Base-by-base conservation (phyloP, 108 stramenopile genomes). In the Hondaea fermentalgiana region DNA sequence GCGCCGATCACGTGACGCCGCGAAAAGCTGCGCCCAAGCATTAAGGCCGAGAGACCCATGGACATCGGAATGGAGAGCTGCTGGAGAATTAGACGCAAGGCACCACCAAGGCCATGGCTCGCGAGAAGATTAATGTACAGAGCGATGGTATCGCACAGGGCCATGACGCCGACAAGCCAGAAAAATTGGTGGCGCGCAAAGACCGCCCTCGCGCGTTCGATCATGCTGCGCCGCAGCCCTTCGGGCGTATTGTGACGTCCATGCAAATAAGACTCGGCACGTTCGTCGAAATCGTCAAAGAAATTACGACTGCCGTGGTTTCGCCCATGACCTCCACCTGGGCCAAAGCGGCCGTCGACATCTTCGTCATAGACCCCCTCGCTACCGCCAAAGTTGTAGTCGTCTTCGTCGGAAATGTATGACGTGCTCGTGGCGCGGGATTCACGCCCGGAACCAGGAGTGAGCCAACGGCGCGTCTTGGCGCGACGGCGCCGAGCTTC, bases 61-160 rank as follows among this genome's bases (percentile, higher is more conserved):
- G 76, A 83, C 45, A 83, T 53, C 0, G 76, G 76, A 45, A 83
- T 83, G 49, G 76, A 83, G 51, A 83, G 76, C 51, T 83, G 76
- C 76, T 83, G 76, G 3, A 83, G 28, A 28, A 83, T 83, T 12
- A 83, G 51, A 6, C 76, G 45, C 45, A 83, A 45, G 19, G 45
- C 76, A 12, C 76, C 51, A 12, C 76, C 76, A 12, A 83, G n/a
- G 76, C 28, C 51, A 23, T 83, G 76, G 28, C 76, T 83, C 19
- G 76, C 76, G 51, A 83, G 76, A 53, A 83, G 51, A 45, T 83
- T 83, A 25, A 83, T 83, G 51, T 83, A 83, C 49, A 83, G 76
- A 12, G 76, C 45, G 51, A 83, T 4, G 6, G 76, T 53, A 45
- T 83, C 76, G 76, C 76, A 83, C 17, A 83, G 76, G 3, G 76